A percentile compares a stretch with the other conserved stretches of the same genome.
Evolutionary conservation across 129 eudicot species (phyloP).

Genomic region (Dittrichia graveolens): DNA sequence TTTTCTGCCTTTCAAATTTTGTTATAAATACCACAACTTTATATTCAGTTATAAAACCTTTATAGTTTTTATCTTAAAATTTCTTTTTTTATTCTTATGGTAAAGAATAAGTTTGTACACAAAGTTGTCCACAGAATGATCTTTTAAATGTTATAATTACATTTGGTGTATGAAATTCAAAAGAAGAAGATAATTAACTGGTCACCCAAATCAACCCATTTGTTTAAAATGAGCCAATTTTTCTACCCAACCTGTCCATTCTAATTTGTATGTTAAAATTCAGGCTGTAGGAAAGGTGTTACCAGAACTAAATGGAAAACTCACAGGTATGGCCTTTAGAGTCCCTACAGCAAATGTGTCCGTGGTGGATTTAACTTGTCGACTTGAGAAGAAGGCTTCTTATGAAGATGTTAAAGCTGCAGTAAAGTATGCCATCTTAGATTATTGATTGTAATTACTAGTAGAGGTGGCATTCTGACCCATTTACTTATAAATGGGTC

Average conservation of each 20-base stretch:
- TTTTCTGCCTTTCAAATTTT: neutral
- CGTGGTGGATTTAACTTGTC: slow-evolving; percentile 96
- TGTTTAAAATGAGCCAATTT: neutral
- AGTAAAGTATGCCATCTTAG: slow-evolving; percentile 56
- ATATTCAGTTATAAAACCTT: neutral
- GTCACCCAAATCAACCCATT: neutral
- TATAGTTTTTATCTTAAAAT: neutral
- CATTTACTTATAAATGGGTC: neutral
- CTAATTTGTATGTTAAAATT: slow-evolving; percentile 6
- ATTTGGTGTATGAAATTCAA: neutral
- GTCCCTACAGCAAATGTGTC: slow-evolving; percentile 96
- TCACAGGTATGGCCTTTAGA: slow-evolving; percentile 97
- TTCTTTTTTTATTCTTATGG: neutral
- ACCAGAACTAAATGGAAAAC: slow-evolving; percentile 95
- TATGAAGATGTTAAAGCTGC: slow-evolving; percentile 96
- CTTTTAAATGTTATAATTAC: neutral
- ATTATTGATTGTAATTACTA: neutral
- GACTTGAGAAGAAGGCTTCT: slow-evolving; percentile 89
- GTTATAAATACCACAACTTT: neutral
- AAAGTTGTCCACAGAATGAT: neutral
- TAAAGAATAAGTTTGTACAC: neutral
- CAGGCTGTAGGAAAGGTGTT: slow-evolving; percentile 98
- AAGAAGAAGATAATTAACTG: neutral
- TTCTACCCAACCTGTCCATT: neutral
- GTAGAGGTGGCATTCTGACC: neutral